Percentiles rank a stretch among this genome's conserved stretches.
Conservation (phyloP, 805 yeast species). For the Kodamaea fukazawae region DNA sequence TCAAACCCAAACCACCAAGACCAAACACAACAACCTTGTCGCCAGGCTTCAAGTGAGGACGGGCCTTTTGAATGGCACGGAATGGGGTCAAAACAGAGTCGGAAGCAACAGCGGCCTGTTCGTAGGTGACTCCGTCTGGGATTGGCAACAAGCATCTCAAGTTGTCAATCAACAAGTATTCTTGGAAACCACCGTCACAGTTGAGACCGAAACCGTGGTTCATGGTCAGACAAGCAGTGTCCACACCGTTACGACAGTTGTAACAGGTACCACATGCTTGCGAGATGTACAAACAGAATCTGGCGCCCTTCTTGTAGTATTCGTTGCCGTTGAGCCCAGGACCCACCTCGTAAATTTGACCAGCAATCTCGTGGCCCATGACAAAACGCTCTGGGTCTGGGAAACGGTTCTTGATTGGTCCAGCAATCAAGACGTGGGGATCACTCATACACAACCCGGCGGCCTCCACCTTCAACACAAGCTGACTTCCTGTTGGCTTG, state of each 20-base stretch:
- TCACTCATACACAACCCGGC: slow-evolving; percentile 46
- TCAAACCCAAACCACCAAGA: slow-evolving; percentile 43
- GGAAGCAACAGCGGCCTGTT: slow-evolving; percentile 40
- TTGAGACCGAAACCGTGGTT: slow-evolving; percentile 33
- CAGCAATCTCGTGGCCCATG: slow-evolving; percentile 48
- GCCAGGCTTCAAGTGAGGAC: slow-evolving; percentile 26
- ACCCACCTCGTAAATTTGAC: slow-evolving; percentile 34
- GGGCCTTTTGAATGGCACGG: slow-evolving; percentile 40
- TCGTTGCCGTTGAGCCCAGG: slow-evolving; percentile 19
- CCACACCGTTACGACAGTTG: slow-evolving; percentile 34
- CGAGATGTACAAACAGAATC: slow-evolving; percentile 30
- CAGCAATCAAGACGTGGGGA: slow-evolving; percentile 30
- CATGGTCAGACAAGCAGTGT: slow-evolving; percentile 25
- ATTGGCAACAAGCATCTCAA: slow-evolving; percentile 35
- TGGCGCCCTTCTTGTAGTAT: slow-evolving; percentile 26
- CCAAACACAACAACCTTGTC: slow-evolving; percentile 39
- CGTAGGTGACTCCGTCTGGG: slow-evolving; percentile 38
- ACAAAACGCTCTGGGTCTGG: slow-evolving; percentile 29
- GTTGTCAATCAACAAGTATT: slow-evolving; percentile 36
- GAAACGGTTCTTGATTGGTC: slow-evolving; percentile 13
- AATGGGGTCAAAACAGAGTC: slow-evolving; percentile 44
- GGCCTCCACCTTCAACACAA: slow-evolving; percentile 40
- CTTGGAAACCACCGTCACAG: slow-evolving; percentile 42
- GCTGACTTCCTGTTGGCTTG: slow-evolving; percentile 26
- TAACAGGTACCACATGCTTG: slow-evolving; percentile 35